Percentiles rank a stretch among this genome's conserved stretches.
These are phyloP conservation scores for Epichloe bromicola DNA, from an alignment of 2,329 filamentous ascomycete species.

Conservation along the genomic window DNA sequence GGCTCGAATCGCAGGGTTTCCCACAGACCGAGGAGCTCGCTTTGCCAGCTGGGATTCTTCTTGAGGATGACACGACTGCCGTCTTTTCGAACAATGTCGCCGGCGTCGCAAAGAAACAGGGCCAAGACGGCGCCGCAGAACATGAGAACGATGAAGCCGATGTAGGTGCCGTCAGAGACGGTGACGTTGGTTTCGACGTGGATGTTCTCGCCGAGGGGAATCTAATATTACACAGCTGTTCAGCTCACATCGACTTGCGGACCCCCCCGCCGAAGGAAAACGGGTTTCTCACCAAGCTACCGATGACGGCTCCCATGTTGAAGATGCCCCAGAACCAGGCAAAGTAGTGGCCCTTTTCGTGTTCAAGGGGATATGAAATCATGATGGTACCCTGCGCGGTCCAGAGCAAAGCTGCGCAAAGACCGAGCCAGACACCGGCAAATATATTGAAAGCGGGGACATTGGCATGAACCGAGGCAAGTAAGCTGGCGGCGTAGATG, in stretches of 20 bases:
- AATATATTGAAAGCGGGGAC: constrained; percentile 38
- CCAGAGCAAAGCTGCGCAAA: constrained; percentile 72
- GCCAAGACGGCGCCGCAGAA: constrained; percentile 56
- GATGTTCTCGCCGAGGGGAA: constrained; percentile 57
- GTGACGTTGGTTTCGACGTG: constrained; percentile 32
- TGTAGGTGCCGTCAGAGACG: constrained; percentile 70
- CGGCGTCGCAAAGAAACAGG: constrained; percentile 57
- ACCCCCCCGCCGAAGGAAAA: too few species aligned
- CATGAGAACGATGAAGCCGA: constrained; percentile 79
- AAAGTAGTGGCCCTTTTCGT: constrained; percentile 77
- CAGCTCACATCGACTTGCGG: too few species aligned
- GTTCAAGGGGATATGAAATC: constrained; percentile 76
- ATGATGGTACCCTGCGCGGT: constrained; percentile 74
- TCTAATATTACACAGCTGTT: constrained; percentile 14
- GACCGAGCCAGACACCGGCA: constrained; percentile 60
- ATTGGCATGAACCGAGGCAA: constrained; percentile 55
- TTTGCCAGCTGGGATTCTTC: constrained; percentile 80
- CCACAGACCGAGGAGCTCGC: constrained; percentile 63
- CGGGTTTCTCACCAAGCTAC: constrained; percentile 37
- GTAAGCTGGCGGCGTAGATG: constrained; percentile 56
- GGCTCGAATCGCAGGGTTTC: constrained; percentile 58
- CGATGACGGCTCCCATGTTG: constrained; percentile 82
- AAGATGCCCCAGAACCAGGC: constrained; percentile 93
- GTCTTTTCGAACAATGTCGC: constrained; percentile 60
- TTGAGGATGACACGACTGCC: constrained; percentile 72